Evolutionary conservation across 805 yeast species (phyloP), one percentile per base, ranked within the genome.

Genomic region (Cyberlindnera xishuangbannaensis): DNA sequence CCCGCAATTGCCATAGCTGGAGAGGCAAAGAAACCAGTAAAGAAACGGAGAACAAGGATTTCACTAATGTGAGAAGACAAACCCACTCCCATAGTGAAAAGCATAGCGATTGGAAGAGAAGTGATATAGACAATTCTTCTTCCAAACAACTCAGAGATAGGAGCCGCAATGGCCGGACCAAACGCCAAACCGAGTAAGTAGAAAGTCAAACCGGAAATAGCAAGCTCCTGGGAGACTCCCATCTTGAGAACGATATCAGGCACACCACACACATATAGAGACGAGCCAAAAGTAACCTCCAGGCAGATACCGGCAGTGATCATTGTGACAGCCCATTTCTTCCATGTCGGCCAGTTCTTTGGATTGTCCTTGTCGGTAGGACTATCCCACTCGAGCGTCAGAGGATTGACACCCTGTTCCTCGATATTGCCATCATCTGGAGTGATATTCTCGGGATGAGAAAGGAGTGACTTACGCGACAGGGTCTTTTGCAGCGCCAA

Each of bases 1-100:
- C 88, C 86, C 10, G 86, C 90, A 44, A 83, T 75, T 8, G 95
- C 79, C 60, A 86, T 66, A 2, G 88, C 86, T 3, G 92, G 94
- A 2, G 88, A 77, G 2, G 92, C 85, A 30, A 79, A 69, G 18
- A 79, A 66, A 1, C 95, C 95, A 15, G 81, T 65, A 47, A 86
- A 73, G 50, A 83, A 82, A 47, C 95, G 62, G 28, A 83, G 63
- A 5, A 86, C 78, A 30, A 85, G 59, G 18, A 83, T 65, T 9
- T 71, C 64, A 37, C 74, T 64, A 44, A 83, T 77, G 44, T 80
- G 75, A 23, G 65, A 58, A 1, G 84, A 67, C 37, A 78, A 61
- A 24, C 82, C 87, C 34, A 79, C 79, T 39, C 86, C 87, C 79
- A 81, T 75, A 15, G 76, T 75, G 56, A 79, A 78, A 16, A 80